A percentile compares a stretch with the other conserved stretches of the same genome.
Conservation (phyloP, 768 basidiomycete genomes). For the Tricholomella constricta region DNA sequence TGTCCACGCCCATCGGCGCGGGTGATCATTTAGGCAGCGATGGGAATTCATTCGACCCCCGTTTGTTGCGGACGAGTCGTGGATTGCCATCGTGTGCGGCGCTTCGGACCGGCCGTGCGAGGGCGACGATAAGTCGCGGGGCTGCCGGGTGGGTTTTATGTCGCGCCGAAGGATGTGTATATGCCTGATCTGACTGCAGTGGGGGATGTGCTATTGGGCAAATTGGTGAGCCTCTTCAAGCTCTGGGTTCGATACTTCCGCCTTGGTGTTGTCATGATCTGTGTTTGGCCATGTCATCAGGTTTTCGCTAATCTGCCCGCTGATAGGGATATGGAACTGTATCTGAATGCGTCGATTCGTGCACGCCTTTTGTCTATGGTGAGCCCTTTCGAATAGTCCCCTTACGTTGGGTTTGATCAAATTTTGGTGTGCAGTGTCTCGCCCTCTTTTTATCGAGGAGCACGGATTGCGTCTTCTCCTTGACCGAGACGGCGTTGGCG, state of each 20-base stretch:
- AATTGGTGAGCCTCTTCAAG: conserved; percentile 50
- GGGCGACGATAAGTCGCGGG: conserved; percentile 33
- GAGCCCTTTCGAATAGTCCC: conserved; percentile 17
- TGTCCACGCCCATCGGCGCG: conserved; percentile 4
- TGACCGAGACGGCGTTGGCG: conserved; percentile 62
- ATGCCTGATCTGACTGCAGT: conserved; percentile 81
- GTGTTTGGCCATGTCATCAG: conserved; percentile 16
- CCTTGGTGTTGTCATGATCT: conserved; percentile 33
- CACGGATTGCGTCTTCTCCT: conserved; percentile 71
- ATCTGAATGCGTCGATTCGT: conserved; percentile 74
- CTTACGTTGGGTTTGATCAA: conserved; percentile 2
- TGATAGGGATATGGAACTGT: conserved; percentile 78
- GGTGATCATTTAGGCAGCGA: conserved; percentile 6
- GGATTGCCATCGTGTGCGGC: conserved; percentile 83
- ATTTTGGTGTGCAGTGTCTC: conserved; percentile 49
- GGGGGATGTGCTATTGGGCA: conserved; percentile 76
- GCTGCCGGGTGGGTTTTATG: conserved; percentile 71
- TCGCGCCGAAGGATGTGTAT: conserved; percentile 76
- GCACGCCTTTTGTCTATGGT: conserved; percentile 82
- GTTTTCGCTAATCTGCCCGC: conserved; percentile 2
- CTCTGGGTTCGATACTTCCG: conserved; percentile 33
- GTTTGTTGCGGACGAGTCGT: conserved; percentile 65
- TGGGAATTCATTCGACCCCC: conserved; percentile 41
- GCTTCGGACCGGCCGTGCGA: conserved; percentile 65
- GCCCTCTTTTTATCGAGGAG: conserved; percentile 82